Percentiles rank a stretch among this genome's conserved stretches.
Evolutionary conservation across 768 basidiomycete species (phyloP).

Genomic region (Candolleomyces efflorescens): DNA sequence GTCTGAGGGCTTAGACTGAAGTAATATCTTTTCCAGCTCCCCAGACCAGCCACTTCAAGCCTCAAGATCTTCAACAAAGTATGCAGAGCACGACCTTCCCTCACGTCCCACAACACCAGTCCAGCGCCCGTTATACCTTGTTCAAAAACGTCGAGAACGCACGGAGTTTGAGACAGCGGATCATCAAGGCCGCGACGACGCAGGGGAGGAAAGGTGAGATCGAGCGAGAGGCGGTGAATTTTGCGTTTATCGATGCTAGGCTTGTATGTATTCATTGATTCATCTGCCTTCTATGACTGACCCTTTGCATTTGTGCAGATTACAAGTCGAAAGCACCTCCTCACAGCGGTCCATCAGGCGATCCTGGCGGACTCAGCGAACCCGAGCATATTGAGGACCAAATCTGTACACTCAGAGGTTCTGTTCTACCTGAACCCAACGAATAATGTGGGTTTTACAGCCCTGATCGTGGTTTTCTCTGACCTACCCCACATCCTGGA

Average conservation of each 20-base stretch:
- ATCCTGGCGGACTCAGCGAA: constrained; percentile 45
- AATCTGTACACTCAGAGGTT: constrained; percentile 84
- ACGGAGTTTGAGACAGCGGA: constrained; percentile 51
- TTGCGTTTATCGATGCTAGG: constrained; percentile 84
- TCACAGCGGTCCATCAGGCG: constrained; percentile 81
- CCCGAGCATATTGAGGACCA: background rate
- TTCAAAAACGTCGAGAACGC: constrained; percentile 68
- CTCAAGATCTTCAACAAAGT: too few species aligned
- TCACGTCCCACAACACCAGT: constrained; percentile 40
- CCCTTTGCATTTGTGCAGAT: constrained; percentile 46
- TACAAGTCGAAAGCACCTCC: constrained; percentile 73
- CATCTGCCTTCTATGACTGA: background rate
- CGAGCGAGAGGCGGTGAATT: constrained; percentile 79
- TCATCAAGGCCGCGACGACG: constrained; percentile 65
- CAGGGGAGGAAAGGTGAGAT: constrained; percentile 56
- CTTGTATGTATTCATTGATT: constrained; percentile 49
- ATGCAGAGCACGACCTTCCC: constrained; percentile 30
- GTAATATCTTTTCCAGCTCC: too few species aligned
- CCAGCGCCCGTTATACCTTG: constrained; percentile 55
- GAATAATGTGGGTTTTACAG: constrained; percentile 56
- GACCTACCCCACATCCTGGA: background rate
- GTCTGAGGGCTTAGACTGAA: too few species aligned
- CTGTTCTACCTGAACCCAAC: constrained; percentile 85
- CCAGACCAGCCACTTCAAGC: too few species aligned
- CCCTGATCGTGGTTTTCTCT: background rate